Evolutionary conservation across 192 early-diverging fungal genomes (phyloP).

Genomic region (Rhizophagus clarus): DNA sequence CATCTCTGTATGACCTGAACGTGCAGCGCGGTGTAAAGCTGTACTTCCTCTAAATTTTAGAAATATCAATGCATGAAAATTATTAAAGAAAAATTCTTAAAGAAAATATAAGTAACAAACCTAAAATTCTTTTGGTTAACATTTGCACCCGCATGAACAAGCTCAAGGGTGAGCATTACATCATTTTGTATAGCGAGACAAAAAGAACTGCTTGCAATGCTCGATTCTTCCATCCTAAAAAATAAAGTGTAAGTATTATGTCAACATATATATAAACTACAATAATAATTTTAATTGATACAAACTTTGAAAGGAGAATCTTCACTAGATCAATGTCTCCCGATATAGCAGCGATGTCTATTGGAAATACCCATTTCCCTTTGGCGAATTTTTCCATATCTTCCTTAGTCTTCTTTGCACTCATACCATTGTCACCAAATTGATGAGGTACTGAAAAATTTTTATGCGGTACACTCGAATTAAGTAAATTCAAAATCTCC

Average conservation of each 20-base stretch:
- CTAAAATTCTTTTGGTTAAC: slow-evolving; percentile 42
- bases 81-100: background rate
- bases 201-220: slow-evolving; percentile 33
- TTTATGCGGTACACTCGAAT: slow-evolving; percentile 22
- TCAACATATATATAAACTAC: background rate
- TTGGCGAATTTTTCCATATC: background rate
- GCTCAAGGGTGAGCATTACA: slow-evolving; percentile 44
- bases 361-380: slow-evolving; percentile 1
- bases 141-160: slow-evolving; percentile 40
- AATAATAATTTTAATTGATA: background rate
- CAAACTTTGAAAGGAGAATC: slow-evolving; percentile 9
- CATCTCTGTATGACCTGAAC: slow-evolving; percentile 55
- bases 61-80: background rate
- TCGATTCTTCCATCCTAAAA: slow-evolving; percentile 39
- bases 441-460: background rate
- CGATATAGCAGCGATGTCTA: slow-evolving; percentile 14
- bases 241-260: slow-evolving; percentile 7
- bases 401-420: background rate
- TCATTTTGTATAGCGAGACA: slow-evolving; percentile 43
- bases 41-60: slow-evolving; percentile 55
- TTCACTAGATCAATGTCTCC: slow-evolving; percentile 5
- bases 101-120: background rate
- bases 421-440: background rate
- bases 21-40: slow-evolving; percentile 67
- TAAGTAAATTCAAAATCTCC: background rate